Evolutionary conservation across 2,329 filamentous ascomycete species (phyloP), one percentile per base, ranked within the genome.

Genomic region (Fusarium illudens): DNA sequence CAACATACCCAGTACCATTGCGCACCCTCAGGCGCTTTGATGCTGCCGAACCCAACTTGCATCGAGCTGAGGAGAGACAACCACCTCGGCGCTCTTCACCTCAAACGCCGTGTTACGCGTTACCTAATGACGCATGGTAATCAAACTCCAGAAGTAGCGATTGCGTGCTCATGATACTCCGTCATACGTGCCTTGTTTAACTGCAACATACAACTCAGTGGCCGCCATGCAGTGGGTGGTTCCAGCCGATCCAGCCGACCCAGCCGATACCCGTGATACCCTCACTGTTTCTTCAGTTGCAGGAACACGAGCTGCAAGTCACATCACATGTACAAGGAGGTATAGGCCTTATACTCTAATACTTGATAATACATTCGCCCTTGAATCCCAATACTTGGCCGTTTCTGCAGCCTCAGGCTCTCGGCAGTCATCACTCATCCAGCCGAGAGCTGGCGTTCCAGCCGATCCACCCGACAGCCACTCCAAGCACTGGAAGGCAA

Each of bases 171-270:
- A 17, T 46, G 15, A 46, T 46, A 46, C 39, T 46, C 39, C 22
- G 39, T 46, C 39, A 10, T 27, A 27, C 22, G 22, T 15, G 2
- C 15, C 3, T 46, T 27, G 39, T 11, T 10, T 22, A n/a, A n/a
- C 22, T 6, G 9, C 39, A 46, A 17, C 12, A 27, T 46, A 12
- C 39, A 15, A 46, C 27, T 46, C 39, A 22, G 39, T 15, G n/a
- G 15, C n/a, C 39, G 39, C 15, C 22, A n/a, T 27, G 9, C 25
- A 13, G 13, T 44, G 22, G 9, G 15, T 3, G n/a, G 5, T 34
- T 50, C 49, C 49, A 15, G n/a, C 32, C 49, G 49, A 52, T 52
- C 49, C 49, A 36, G 13, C 50, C 50, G 50, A 53, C 17, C 50
- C 33, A 37, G 12, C 51, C 51, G 51, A 53, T 27, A 3, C 12